phyloP scores from a whole-genome alignment of 2,329 filamentous ascomycete genomes.

The Capronia coronata region DNA sequence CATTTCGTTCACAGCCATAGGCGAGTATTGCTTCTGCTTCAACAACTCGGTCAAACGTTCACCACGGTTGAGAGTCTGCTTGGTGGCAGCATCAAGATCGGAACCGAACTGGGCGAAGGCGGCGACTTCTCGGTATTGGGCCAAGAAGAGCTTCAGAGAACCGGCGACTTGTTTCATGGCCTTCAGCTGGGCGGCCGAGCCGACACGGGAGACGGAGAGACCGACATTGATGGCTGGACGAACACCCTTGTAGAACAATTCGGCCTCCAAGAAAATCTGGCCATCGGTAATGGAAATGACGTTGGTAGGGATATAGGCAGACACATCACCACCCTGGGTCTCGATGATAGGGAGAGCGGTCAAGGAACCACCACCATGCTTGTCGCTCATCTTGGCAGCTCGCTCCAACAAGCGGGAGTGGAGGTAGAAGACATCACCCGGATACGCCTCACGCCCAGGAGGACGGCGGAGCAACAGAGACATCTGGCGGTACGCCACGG shows the following conservation, averaged over 20 bases:
- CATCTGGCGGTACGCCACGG: slow-evolving; percentile 98
- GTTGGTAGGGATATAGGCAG: slow-evolving; percentile 99
- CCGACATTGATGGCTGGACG: slow-evolving; percentile 99
- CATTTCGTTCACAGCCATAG: slow-evolving; percentile 99
- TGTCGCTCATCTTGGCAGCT: slow-evolving; percentile 98
- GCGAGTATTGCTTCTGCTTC: slow-evolving; percentile 99
- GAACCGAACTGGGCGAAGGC: slow-evolving; percentile 99
- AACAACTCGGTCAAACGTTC: slow-evolving; percentile 97
- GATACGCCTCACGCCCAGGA: slow-evolving; percentile 98
- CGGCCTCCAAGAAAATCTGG: slow-evolving; percentile 98
- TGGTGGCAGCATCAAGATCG: slow-evolving; percentile 96
- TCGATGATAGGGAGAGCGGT: slow-evolving; percentile 97
- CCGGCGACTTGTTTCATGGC: slow-evolving; percentile 99
- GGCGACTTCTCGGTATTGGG: slow-evolving; percentile 99
- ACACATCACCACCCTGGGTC: slow-evolving; percentile 99
- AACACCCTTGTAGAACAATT: slow-evolving; percentile 99
- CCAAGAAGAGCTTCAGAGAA: slow-evolving; percentile 99
- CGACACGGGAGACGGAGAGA: slow-evolving; percentile 99
- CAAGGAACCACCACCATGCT: slow-evolving; percentile 89
- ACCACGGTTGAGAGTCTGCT: slow-evolving; percentile 97
- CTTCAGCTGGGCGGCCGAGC: slow-evolving; percentile 98
- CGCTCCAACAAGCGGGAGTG: slow-evolving; percentile 99
- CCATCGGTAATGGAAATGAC: slow-evolving; percentile 99
- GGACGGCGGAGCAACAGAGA: slow-evolving; percentile 95
- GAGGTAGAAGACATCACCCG: slow-evolving; percentile 98